phyloP scores from a whole-genome alignment of 768 basidiomycete species.

The Boletus bicolor region DNA sequence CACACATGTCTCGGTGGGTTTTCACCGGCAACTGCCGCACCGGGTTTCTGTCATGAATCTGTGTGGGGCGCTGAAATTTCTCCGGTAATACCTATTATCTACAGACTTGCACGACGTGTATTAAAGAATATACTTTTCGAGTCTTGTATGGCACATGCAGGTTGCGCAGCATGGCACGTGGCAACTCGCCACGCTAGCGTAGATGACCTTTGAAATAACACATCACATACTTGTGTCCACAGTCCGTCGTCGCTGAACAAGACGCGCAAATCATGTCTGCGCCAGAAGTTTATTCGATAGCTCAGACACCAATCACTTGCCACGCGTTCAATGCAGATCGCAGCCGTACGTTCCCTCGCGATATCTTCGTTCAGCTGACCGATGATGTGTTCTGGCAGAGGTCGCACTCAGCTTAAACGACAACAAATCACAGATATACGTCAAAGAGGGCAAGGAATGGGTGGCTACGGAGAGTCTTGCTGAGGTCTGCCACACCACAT shows the following conservation, averaged over 20 bases:
- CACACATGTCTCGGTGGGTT: background rate
- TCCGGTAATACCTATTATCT: background rate
- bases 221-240: background rate
- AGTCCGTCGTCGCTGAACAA: background rate
- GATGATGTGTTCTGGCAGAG: slow-evolving; percentile 47
- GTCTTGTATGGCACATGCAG: background rate
- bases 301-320: slow-evolving; percentile 82
- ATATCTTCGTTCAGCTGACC: background rate
- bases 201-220: too few species aligned
- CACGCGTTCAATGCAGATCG: slow-evolving; percentile 92
- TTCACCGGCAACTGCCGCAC: background rate
- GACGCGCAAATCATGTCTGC: slow-evolving; percentile 47
- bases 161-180: slow-evolving; percentile 11
- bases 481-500: slow-evolving; percentile 52
- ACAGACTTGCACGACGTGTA: background rate
- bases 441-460: slow-evolving; percentile 67
- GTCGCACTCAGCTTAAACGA: slow-evolving; percentile 89
- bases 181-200: background rate
- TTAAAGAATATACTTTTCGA: background rate
- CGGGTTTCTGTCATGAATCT: background rate
- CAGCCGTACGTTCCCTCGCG: slow-evolving; percentile 56
- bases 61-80: background rate
- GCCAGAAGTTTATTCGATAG: slow-evolving; percentile 73
- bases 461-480: slow-evolving; percentile 69
- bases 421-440: slow-evolving; percentile 82